Conservation (phyloP, 83 land plant genomes). For the Diphasiastrum complanatum region DNA sequence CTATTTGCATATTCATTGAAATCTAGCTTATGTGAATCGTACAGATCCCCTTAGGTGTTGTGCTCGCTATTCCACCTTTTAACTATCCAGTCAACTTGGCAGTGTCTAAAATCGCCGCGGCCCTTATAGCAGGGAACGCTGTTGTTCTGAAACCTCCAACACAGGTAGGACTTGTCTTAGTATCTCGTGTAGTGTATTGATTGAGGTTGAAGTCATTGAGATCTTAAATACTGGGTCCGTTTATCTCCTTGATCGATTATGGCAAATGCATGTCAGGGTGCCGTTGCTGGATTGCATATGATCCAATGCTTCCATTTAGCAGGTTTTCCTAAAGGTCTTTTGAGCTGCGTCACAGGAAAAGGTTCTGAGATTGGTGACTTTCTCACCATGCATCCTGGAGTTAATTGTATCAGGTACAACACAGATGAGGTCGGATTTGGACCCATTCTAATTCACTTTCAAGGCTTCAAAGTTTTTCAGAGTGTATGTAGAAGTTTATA, state of each 20-base stretch:
- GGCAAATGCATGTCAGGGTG: no score
- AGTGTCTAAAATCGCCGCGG: conserved; percentile 36
- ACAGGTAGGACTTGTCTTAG: conserved; percentile 29
- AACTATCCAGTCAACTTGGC: conserved; percentile 37
- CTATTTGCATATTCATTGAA: background rate
- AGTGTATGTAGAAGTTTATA: no score
- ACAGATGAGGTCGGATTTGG: no score
- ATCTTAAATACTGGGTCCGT: no score
- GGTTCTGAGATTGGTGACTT: background rate
- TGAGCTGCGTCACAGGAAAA: background rate
- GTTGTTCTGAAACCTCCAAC: conserved; percentile 40
- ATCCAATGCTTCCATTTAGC: conserved; percentile 2
- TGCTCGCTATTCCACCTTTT: conserved; percentile 38
- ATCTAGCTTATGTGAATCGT: background rate
- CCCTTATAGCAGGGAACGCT: conserved; percentile 37
- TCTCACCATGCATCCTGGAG: background rate
- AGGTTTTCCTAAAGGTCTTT: background rate
- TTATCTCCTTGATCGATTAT: no score
- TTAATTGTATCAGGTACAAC: background rate
- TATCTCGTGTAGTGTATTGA: no score
- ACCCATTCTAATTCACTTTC: no score
- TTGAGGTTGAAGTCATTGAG: no score
- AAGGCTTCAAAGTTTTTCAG: no score
- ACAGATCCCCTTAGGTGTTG: conserved; percentile 38
- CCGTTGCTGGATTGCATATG: background rate